These are phyloP conservation scores for Centella asiatica DNA, from an alignment of 129 eudicot species.

Conservation along the genomic window DNA sequence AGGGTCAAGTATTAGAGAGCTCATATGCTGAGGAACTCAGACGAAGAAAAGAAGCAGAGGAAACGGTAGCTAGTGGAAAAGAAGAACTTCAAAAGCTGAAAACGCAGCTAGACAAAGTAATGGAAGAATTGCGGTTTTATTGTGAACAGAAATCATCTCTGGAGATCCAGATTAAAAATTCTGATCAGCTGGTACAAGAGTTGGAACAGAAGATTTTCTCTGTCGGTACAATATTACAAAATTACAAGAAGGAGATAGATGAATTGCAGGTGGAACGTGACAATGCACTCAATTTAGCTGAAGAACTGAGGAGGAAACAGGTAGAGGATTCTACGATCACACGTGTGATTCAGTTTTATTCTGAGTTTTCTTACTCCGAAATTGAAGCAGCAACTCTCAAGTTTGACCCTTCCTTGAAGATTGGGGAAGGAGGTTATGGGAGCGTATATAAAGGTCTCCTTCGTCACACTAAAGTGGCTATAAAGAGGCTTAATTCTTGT, in stretches of 20 bases:
- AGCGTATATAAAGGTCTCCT: conserved; percentile 54
- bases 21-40: conserved; percentile 44
- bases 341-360: conserved; percentile 27
- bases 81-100: conserved; percentile 40
- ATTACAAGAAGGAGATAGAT: conserved; percentile 70
- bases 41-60: conserved; percentile 45
- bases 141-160: conserved; percentile 42
- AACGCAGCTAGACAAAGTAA: conserved; percentile 31
- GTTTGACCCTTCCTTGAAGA: conserved; percentile 54
- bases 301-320: conserved; percentile 53
- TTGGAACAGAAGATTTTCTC: conserved; percentile 57
- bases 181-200: conserved; percentile 45
- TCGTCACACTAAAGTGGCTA: conserved; percentile 75
- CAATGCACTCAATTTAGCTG: conserved; percentile 44
- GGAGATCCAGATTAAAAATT: conserved; percentile 36
- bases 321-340: conserved; percentile 33
- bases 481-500: conserved; percentile 55
- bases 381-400: conserved; percentile 55
- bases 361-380: conserved; percentile 48
- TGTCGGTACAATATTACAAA: conserved; percentile 57
- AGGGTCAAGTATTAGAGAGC: conserved; percentile 55
- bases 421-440: conserved; percentile 95
- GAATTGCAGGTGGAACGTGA: conserved; percentile 64
- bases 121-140: conserved; percentile 42
- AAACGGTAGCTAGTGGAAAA: conserved; percentile 35